These are phyloP conservation scores for Chondrus crispus DNA, from an alignment of 23 red algal genomes.

Conservation along the genomic window DNA sequence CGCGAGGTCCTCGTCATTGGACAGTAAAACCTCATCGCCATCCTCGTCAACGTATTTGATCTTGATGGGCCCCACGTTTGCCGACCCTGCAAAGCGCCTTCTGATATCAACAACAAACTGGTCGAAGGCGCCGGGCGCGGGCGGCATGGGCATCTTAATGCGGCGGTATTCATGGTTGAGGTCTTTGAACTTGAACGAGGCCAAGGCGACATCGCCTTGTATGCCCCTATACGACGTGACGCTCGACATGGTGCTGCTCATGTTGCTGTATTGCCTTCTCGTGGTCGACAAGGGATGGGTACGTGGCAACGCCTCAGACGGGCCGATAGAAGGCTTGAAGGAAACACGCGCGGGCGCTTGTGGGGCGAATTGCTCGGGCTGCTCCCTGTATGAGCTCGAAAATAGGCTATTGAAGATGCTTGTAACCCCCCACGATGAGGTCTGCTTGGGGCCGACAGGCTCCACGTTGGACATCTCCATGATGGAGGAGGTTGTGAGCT, in stretches of 20 bases:
- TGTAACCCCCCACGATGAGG: neutral
- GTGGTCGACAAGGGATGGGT: neutral
- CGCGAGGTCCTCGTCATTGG: slow-evolving; percentile 68
- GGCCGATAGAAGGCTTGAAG: no score
- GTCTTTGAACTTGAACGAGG: slow-evolving; percentile 80
- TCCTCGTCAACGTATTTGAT: slow-evolving; percentile 75
- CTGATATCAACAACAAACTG: slow-evolving; percentile 67
- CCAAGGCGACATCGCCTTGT: slow-evolving; percentile 15
- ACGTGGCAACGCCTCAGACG: no score
- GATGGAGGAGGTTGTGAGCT: slow-evolving; percentile 45
- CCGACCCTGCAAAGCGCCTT: slow-evolving; percentile 32
- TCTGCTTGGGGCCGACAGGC: neutral
- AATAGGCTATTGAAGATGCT: slow-evolving; percentile 55
- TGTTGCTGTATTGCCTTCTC: slow-evolving; percentile 22
- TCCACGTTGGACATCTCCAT: neutral
- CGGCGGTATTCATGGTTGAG: slow-evolving; percentile 62
- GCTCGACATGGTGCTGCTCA: neutral
- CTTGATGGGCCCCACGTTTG: slow-evolving; percentile 43
- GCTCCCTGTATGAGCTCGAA: slow-evolving; percentile 55
- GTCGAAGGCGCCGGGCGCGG: slow-evolving; percentile 47
- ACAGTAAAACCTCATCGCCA: slow-evolving; percentile 58
- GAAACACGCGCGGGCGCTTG: no score
- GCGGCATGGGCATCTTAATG: slow-evolving; percentile 59
- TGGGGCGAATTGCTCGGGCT: no score
- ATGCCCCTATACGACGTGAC: neutral